A percentile compares a stretch with the other conserved stretches of the same genome.
phyloP scores from a whole-genome alignment of 2,329 filamentous ascomycete genomes.

The Trichoderma sp. region DNA sequence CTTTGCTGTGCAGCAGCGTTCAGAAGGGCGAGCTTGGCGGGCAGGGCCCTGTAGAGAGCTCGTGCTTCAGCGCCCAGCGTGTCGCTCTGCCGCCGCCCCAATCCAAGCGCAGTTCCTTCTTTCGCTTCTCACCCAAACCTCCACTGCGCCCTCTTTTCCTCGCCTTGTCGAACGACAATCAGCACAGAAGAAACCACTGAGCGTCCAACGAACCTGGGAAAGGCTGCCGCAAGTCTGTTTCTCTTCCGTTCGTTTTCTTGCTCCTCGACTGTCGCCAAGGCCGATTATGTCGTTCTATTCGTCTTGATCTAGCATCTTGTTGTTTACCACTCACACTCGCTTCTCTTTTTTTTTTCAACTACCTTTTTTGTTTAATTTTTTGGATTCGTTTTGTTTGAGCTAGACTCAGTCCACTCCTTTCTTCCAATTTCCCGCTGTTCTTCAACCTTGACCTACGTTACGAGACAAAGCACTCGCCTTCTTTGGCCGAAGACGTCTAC shows the following conservation, averaged over 20 bases:
- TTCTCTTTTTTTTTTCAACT: slow-evolving; percentile 23
- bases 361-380: slow-evolving; percentile 33
- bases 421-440: slow-evolving; percentile 28
- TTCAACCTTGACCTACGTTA: slow-evolving; percentile 7
- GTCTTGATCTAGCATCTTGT: slow-evolving; percentile 31
- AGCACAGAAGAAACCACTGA: neutral
- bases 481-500: neutral
- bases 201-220: slow-evolving; percentile 6
- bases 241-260: slow-evolving; percentile 21
- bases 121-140: slow-evolving; percentile 22
- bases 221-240: neutral
- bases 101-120: slow-evolving; percentile 17
- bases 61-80: neutral
- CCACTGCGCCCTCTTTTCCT: slow-evolving; percentile 16
- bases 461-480: slow-evolving; percentile 1
- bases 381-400: slow-evolving; percentile 40
- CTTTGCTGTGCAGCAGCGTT: slow-evolving; percentile 12
- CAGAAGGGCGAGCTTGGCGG: slow-evolving; percentile 17
- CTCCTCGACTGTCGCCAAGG: slow-evolving; percentile 27
- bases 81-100: slow-evolving; percentile 15
- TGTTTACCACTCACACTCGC: slow-evolving; percentile 16
- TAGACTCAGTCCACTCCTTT: slow-evolving; percentile 54
- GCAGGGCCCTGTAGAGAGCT: neutral
- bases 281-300: slow-evolving; percentile 42
- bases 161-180: slow-evolving; percentile 13